These are phyloP conservation scores for Vigna unguiculata DNA, from an alignment of 306 rosid genomes.

Conservation along the genomic window DNA sequence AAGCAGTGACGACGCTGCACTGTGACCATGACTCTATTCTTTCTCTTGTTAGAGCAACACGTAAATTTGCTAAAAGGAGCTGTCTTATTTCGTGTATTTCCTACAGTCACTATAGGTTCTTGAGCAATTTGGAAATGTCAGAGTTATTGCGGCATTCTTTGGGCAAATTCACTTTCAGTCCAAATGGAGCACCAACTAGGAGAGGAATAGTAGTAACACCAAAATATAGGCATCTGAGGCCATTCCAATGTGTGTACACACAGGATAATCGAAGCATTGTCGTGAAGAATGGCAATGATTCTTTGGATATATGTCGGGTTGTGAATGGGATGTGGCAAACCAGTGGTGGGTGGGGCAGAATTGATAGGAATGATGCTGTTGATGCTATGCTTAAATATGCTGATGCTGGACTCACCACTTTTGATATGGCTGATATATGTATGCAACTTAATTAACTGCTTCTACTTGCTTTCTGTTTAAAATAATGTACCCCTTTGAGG, in stretches of 20 bases:
- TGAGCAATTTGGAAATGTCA: slow-evolving; percentile 54
- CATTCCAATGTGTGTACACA: slow-evolving; percentile 55
- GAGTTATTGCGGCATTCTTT: slow-evolving; percentile 51
- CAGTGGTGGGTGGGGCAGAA: slow-evolving; percentile 86
- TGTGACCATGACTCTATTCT: not conserved
- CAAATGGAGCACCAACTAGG: slow-evolving; percentile 40
- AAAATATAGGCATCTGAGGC: slow-evolving; percentile 42
- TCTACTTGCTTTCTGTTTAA: slow-evolving; percentile 35
- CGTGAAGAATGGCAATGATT: slow-evolving; percentile 70
- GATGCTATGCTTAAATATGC: slow-evolving; percentile 83
- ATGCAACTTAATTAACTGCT: slow-evolving; percentile 34
- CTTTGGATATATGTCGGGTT: slow-evolving; percentile 71
- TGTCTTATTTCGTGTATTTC: not conserved
- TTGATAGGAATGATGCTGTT: slow-evolving; percentile 69
- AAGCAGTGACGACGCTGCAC: not conserved
- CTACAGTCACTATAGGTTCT: slow-evolving; percentile 10
- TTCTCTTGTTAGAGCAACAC: slow-evolving; percentile 12
- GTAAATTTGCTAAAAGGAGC: slow-evolving; percentile 12
- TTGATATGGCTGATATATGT: slow-evolving; percentile 94
- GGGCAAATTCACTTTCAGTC: slow-evolving; percentile 47
- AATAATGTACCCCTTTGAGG: not conserved
- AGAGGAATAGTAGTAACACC: slow-evolving; percentile 28
- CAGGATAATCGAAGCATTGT: slow-evolving; percentile 49
- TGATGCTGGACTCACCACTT: slow-evolving; percentile 74
- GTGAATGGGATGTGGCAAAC: slow-evolving; percentile 96